Evolutionary conservation across 73 alveolate species (phyloP).

Genomic region (Blepharisma japonicum): DNA sequence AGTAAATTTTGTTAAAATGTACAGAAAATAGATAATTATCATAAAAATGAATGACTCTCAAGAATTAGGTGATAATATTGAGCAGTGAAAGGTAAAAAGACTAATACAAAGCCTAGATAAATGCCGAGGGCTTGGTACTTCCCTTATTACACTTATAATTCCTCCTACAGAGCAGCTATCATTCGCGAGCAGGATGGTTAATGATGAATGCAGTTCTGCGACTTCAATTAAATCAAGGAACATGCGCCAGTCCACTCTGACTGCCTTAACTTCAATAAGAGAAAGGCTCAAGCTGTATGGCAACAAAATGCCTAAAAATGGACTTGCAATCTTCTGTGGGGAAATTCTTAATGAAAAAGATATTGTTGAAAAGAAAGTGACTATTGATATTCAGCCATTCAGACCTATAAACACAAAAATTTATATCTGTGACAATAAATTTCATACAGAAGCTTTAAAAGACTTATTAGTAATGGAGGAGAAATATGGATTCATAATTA

Average conservation of each 20-base stretch:
- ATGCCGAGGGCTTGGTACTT: constrained; percentile 88
- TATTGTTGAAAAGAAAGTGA: constrained; percentile 84
- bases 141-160: constrained; percentile 82
- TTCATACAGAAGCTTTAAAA: constrained; percentile 83
- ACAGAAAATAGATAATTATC: too few relatives aligned
- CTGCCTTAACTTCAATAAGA: constrained; percentile 81
- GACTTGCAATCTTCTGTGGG: constrained; percentile 95
- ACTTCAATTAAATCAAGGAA: constrained; percentile 84
- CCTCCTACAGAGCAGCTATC: constrained; percentile 85
- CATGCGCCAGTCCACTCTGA: constrained; percentile 68
- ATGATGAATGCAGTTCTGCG: constrained; percentile 86
- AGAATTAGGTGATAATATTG: constrained; percentile 38
- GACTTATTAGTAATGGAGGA: constrained; percentile 66
- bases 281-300: constrained; percentile 73
- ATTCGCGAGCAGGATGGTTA: constrained; percentile 64
- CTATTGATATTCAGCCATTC: constrained; percentile 96
- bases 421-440: constrained; percentile 92
- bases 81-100: constrained; percentile 87
- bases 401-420: constrained; percentile 93
- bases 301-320: constrained; percentile 95
- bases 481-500: constrained; percentile 94
- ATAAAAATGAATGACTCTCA: background rate
- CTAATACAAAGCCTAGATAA: constrained; percentile 76
- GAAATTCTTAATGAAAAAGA: constrained; percentile 92
- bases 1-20: too few relatives aligned